A percentile compares a stretch with the other conserved stretches of the same genome.
Evolutionary conservation across 306 rosid species (phyloP).

Genomic region (Abrus precatorius): DNA sequence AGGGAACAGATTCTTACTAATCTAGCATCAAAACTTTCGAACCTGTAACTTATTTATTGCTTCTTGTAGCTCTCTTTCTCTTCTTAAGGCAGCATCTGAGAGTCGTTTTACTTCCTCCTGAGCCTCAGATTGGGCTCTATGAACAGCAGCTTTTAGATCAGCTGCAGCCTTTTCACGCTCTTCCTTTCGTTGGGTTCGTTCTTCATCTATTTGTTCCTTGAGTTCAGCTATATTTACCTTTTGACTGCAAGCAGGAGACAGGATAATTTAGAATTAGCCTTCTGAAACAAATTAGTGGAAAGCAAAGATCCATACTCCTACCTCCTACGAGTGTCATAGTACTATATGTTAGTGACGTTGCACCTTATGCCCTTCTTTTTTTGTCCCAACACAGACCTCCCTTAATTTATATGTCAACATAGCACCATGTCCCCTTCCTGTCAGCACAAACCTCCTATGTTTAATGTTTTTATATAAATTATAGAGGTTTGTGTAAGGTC

Average conservation of each 20-base stretch:
- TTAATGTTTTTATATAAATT: too few species aligned
- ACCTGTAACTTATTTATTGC: constrained; percentile 85
- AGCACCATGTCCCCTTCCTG: too few species aligned
- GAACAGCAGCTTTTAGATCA: constrained; percentile 88
- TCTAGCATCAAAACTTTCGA: constrained; percentile 43
- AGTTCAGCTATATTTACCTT: constrained; percentile 80
- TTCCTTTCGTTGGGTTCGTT: constrained; percentile 77
- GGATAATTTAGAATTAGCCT: constrained; percentile 21
- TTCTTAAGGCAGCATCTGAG: constrained; percentile 69
- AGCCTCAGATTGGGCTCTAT: constrained; percentile 84
- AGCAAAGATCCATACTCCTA: constrained; percentile 19
- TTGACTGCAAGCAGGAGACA: constrained; percentile 67
- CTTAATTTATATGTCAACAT: too few species aligned
- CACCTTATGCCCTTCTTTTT: too few species aligned
- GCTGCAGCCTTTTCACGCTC: constrained; percentile 88
- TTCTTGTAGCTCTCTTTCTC: constrained; percentile 86
- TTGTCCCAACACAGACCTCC: too few species aligned
- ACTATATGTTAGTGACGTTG: neutral
- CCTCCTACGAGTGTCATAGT: constrained; percentile 18
- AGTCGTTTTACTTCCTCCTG: constrained; percentile 77
- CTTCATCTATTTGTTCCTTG: constrained; percentile 80
- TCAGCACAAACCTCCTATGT: too few species aligned
- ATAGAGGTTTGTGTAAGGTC: too few species aligned
- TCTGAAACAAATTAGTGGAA: constrained; percentile 14
- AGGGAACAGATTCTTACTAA: constrained; percentile 21